Base-by-base conservation (phyloP, 768 basidiomycete species). In the Podaxis sp. region DNA sequence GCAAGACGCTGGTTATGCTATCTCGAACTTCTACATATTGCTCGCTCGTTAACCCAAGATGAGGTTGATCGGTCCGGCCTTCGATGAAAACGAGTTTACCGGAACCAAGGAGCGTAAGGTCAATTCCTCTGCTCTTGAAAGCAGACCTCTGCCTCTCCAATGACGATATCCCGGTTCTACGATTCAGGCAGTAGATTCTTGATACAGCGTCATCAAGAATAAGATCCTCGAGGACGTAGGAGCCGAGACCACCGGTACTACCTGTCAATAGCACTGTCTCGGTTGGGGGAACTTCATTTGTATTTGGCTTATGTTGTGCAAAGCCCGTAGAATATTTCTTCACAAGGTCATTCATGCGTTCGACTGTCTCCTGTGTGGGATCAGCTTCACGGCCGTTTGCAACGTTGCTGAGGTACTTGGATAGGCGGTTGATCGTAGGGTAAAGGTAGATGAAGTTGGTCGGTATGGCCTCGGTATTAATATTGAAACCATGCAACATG, bases 1-100 rank as follows among this genome's bases (percentile, higher is more conserved):
- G 79, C 10, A 81, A 73, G 61, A 82, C 74, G 13, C 62, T 57
- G 0, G 71, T 78, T 5, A 76, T 66, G 5, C 65, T 66, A 18
- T 65, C 59, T 13, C 67, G 5, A 59, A 77, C 74, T 69, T 76
- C 70, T 0, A 67, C 67, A 42, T 72, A 76, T 3, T 69, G 56
- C 7, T 52, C 61, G 0, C 50, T 27, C 1, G 59, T 38, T 2
- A 79, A 47, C 0, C 75, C 78, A 16, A 77, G 64, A 27, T 64
- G 54, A 4, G 58, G 64, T 5, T 65, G 63, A 13, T 72, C 67
- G 5, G 71, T 55, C 46, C 79, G 73, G 1, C 75, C 76, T 62
- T 77, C 77, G 28, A 80, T 32, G 46, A 71, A 71, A 1, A 74
- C 67, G 13, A 82, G 62, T 44, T 75, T 76, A 0, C 50, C 18